phyloP scores from a whole-genome alignment of 1,284 basidiomycete species.

The Boletellus deceptivus region DNA sequence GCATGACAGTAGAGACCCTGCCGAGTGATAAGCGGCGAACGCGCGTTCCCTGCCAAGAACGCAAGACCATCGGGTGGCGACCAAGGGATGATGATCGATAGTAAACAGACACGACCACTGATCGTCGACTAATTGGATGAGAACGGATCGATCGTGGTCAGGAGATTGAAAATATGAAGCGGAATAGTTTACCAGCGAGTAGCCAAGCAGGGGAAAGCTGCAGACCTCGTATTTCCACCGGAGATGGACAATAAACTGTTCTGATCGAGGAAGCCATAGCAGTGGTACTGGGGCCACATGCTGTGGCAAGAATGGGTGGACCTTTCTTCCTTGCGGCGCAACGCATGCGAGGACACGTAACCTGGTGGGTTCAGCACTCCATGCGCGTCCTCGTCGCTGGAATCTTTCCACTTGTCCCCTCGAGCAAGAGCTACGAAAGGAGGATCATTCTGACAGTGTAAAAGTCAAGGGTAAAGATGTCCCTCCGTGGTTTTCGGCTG shows the following conservation, averaged over 20 bases:
- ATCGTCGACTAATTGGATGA: too few species aligned
- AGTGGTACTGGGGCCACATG: not conserved
- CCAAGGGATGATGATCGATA: not conserved
- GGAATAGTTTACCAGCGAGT: too few species aligned
- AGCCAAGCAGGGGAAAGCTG: not conserved
- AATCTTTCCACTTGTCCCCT: not conserved
- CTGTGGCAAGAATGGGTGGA: not conserved
- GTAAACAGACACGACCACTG: not conserved
- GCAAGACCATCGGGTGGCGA: not conserved
- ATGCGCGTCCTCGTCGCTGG: not conserved
- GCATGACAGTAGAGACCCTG: not conserved
- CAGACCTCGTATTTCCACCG: not conserved
- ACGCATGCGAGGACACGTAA: not conserved
- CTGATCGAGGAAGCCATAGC: not conserved
- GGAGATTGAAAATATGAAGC: too few species aligned
- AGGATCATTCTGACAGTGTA: not conserved
- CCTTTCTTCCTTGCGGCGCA: not conserved
- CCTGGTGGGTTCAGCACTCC: not conserved
- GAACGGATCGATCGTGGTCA: too few species aligned
- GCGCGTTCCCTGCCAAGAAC: conserved; percentile 3
- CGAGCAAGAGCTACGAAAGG: not conserved
- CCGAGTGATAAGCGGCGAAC: not conserved
- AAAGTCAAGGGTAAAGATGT: conserved; percentile 1
- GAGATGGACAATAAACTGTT: not conserved
- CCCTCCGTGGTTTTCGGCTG: conserved; percentile 17